phyloP scores from a whole-genome alignment of 192 early-diverging fungal genomes.

The Umbelopsis sp. region DNA sequence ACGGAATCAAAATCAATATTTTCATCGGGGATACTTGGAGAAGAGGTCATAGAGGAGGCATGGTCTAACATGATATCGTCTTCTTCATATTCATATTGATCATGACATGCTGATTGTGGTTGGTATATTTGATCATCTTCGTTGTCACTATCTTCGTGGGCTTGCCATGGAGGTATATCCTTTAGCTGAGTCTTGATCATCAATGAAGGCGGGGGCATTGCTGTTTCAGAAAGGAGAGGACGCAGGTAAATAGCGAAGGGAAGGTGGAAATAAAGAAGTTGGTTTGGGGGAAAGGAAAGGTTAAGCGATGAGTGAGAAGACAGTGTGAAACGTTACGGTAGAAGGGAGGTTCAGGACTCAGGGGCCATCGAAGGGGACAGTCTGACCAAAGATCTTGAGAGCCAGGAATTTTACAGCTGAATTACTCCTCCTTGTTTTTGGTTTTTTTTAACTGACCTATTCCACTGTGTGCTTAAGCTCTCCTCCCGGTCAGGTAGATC shows the following conservation, averaged over 20 bases:
- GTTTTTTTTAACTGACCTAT: not conserved
- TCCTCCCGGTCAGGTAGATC: constrained; percentile 2
- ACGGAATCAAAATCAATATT: constrained; percentile 74
- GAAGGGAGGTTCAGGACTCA: not conserved
- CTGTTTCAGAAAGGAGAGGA: not conserved
- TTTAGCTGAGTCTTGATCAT: constrained; percentile 1
- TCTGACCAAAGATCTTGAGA: not conserved
- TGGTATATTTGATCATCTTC: constrained; percentile 27
- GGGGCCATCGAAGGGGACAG: not conserved
- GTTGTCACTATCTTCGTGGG: not conserved
- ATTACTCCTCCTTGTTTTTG: not conserved
- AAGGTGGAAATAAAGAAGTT: not conserved
- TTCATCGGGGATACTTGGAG: constrained; percentile 49
- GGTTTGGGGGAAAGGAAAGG: not conserved
- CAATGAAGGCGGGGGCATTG: constrained; percentile 3
- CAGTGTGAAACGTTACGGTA: not conserved
- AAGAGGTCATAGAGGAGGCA: constrained; percentile 39
- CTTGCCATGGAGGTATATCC: constrained; percentile 8
- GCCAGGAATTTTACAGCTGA: not conserved
- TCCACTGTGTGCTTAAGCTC: not conserved
- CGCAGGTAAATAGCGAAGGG: not conserved
- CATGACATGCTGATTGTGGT: constrained; percentile 23
- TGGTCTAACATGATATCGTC: constrained; percentile 42
- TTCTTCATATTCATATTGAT: constrained; percentile 35
- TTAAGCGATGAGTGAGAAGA: not conserved